A percentile compares a stretch with the other conserved stretches of the same genome.
These are phyloP conservation scores for Brassica juncea DNA, from an alignment of 345 rosid genomes.

Conservation along the genomic window DNA sequence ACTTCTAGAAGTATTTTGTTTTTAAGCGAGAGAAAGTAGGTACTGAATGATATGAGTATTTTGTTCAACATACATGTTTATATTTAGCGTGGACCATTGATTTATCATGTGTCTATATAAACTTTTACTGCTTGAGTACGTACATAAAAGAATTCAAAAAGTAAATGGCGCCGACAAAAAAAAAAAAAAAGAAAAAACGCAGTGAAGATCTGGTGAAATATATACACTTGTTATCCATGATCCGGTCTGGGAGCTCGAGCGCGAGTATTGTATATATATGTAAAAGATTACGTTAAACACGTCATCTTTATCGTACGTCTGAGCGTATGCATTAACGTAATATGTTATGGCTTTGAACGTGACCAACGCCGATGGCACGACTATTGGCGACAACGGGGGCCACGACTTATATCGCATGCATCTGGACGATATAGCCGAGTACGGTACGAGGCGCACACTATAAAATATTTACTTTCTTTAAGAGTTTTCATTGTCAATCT, in stretches of 20 bases:
- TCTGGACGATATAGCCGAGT: background rate
- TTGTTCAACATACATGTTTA: background rate
- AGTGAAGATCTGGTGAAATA: background rate
- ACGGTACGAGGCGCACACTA: too few relatives aligned
- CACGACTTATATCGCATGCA: conserved; percentile 12
- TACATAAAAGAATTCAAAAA: background rate
- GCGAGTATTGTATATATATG: background rate
- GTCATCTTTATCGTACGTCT: conserved; percentile 17
- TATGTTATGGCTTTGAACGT: conserved; percentile 19
- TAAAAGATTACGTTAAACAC: background rate
- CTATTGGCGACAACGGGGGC: conserved; percentile 24
- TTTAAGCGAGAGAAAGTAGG: background rate
- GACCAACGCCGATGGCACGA: conserved; percentile 13
- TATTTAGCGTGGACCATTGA: background rate
- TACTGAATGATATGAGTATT: background rate
- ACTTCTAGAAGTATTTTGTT: background rate
- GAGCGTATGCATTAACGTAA: conserved; percentile 12
- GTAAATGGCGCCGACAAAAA: too few relatives aligned
- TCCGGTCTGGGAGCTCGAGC: conserved; percentile 29
- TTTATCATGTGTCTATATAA: background rate
- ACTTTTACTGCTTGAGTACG: background rate
- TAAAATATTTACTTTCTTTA: too few relatives aligned
- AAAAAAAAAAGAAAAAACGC: too few relatives aligned
- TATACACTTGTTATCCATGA: conserved; percentile 10
- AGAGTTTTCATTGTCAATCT: background rate